A percentile compares a stretch with the other conserved stretches of the same genome.
These are phyloP conservation scores for Rhizophagus clarus DNA, from an alignment of 192 early-diverging fungal genomes.

Conservation along the genomic window DNA sequence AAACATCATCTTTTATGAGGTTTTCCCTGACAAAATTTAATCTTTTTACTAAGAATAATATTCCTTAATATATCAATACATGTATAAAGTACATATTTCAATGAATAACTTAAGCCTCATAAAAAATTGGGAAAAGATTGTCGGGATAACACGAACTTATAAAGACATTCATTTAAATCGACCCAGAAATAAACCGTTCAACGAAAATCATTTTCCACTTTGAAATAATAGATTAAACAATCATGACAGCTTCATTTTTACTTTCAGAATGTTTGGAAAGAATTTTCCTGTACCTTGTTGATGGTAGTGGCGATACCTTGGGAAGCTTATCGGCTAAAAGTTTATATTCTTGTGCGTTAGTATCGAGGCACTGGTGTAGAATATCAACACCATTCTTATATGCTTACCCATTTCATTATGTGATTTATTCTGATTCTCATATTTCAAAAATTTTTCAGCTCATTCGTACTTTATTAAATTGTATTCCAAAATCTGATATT, in stretches of 20 bases:
- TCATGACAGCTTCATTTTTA: background rate
- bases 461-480: background rate
- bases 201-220: too few relatives aligned
- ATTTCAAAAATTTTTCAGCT: background rate
- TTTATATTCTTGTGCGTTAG: background rate
- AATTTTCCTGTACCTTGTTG: background rate
- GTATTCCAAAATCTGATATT: background rate
- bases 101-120: too few relatives aligned
- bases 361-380: background rate
- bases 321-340: background rate
- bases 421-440: background rate
- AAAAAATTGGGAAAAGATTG: too few relatives aligned
- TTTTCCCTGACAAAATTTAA: too few relatives aligned
- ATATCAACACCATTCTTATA: background rate
- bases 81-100: too few relatives aligned
- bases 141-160: too few relatives aligned
- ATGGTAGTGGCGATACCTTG: background rate
- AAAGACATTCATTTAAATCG: too few relatives aligned
- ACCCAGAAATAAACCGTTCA: too few relatives aligned
- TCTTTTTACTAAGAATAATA: too few relatives aligned
- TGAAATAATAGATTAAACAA: background rate
- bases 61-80: too few relatives aligned
- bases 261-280: background rate
- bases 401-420: background rate
- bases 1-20: too few relatives aligned